These are phyloP conservation scores for Trichoderma citrinoviride DNA, from an alignment of 2,329 filamentous ascomycete species.

Conservation along the genomic window DNA sequence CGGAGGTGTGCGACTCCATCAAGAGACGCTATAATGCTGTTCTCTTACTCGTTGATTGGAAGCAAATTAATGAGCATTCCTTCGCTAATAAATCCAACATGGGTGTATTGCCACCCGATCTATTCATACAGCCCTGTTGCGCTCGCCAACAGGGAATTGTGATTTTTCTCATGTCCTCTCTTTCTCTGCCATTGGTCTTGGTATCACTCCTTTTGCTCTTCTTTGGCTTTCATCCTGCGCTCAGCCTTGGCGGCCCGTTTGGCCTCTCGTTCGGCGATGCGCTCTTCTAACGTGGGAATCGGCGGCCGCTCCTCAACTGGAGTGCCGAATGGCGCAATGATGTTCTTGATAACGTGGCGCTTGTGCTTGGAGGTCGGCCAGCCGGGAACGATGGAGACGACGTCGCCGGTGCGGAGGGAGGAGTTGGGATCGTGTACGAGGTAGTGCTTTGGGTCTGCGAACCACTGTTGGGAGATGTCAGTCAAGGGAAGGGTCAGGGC, in stretches of 20 bases:
- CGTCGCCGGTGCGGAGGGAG: slow-evolving; percentile 70
- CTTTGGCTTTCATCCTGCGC: slow-evolving; percentile 39
- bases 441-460: slow-evolving; percentile 60
- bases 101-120: not conserved
- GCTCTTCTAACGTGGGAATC: slow-evolving; percentile 63
- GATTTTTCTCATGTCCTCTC: not conserved
- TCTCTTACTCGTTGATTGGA: not conserved
- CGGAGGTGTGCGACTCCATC: not conserved
- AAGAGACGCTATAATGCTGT: slow-evolving; percentile 8
- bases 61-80: not conserved
- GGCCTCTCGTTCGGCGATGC: slow-evolving; percentile 52
- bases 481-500: not conserved
- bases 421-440: slow-evolving; percentile 77
- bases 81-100: slow-evolving; percentile 2
- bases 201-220: slow-evolving; percentile 3
- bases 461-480: slow-evolving; percentile 43
- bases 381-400: slow-evolving; percentile 67
- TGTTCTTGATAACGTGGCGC: slow-evolving; percentile 70
- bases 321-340: slow-evolving; percentile 66
- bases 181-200: slow-evolving; percentile 22
- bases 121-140: slow-evolving; percentile 12
- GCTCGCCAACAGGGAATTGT: not conserved
- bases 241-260: slow-evolving; percentile 58
- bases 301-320: slow-evolving; percentile 63
- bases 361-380: slow-evolving; percentile 65